Percentiles rank a stretch among this genome's conserved stretches.
phyloP scores from a whole-genome alignment of 108 stramenopile genomes.

The Parietichytrium sp. region DNA sequence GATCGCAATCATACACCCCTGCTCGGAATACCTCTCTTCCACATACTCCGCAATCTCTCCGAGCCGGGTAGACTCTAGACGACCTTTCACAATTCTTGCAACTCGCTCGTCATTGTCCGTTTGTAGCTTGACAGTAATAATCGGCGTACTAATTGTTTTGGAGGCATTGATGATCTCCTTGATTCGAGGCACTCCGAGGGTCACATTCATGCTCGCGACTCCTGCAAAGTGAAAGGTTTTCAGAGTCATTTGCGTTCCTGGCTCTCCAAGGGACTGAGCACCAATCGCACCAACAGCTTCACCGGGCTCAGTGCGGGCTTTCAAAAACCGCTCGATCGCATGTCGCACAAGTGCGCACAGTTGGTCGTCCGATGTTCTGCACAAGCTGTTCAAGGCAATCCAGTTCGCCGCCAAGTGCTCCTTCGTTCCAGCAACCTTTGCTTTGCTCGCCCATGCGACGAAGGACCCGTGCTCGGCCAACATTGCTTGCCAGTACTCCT shows the following conservation, averaged over 20 bases:
- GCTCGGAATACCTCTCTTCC: conserved; percentile 84
- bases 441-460: too few relatives aligned
- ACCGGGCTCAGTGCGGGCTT: conserved; percentile 80
- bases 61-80: conserved; percentile 93
- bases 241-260: conserved; percentile 96
- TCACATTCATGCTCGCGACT: conserved; percentile 99
- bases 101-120: conserved; percentile 79
- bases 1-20: conserved; percentile 77
- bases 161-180: conserved; percentile 99
- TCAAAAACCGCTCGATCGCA: conserved; percentile 77
- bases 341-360: conserved; percentile 65
- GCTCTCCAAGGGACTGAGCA: conserved; percentile 93
- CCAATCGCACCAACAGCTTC: conserved; percentile 96
- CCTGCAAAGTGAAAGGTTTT: conserved; percentile 98
- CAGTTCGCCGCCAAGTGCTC: background rate
- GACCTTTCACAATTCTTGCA: conserved; percentile 90
- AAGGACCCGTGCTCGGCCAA: too few relatives aligned
- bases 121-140: conserved; percentile 88
- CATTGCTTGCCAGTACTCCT: too few relatives aligned
- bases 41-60: conserved; percentile 86
- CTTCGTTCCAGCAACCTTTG: background rate
- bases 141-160: conserved; percentile 96
- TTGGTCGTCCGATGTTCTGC: conserved; percentile 71
- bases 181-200: conserved; percentile 94
- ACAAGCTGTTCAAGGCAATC: background rate